Conservation (phyloP, 2,329 filamentous ascomycete genomes). For the Pseudogymnoascus sp. region DNA sequence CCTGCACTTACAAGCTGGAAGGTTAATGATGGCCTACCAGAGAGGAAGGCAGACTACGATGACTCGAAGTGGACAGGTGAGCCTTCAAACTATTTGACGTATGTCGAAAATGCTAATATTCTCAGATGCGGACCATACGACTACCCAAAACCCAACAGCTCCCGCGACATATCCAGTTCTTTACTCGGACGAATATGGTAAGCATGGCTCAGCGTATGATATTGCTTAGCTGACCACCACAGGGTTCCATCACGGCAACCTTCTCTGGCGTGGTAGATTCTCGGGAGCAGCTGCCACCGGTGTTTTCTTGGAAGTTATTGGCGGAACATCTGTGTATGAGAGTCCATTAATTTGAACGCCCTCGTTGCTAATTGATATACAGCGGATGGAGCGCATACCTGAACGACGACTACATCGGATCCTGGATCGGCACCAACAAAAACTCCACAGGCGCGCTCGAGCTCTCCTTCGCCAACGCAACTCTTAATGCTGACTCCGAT, state of each 20-base stretch:
- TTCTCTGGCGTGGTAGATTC: conserved; percentile 38
- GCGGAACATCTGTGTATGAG: conserved; percentile 14
- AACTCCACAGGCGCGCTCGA: conserved; percentile 29
- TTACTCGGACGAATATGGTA: conserved; percentile 36
- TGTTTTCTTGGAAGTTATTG: conserved; percentile 20
- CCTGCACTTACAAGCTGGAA: conserved; percentile 25
- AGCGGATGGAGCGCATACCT: conserved; percentile 29
- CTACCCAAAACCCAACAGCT: conserved; percentile 32
- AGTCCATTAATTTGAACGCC: background rate
- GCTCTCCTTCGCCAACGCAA: conserved; percentile 43
- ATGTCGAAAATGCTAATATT: conserved; percentile 9
- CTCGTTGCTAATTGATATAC: background rate
- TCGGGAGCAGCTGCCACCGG: conserved; percentile 21
- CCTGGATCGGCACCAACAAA: conserved; percentile 42
- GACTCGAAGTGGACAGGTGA: conserved; percentile 32
- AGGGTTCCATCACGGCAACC: conserved; percentile 35
- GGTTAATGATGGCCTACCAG: conserved; percentile 35
- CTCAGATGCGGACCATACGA: conserved; percentile 32
- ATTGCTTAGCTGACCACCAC: background rate
- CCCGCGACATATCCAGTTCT: conserved; percentile 37
- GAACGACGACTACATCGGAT: conserved; percentile 48
- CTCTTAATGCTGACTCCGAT: conserved; percentile 30
- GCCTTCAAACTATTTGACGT: background rate
- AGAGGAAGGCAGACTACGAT: conserved; percentile 32
- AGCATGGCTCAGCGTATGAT: background rate